phyloP scores from a whole-genome alignment of 2,329 filamentous ascomycete species.

The Coniosporium tulheliwenetii region DNA sequence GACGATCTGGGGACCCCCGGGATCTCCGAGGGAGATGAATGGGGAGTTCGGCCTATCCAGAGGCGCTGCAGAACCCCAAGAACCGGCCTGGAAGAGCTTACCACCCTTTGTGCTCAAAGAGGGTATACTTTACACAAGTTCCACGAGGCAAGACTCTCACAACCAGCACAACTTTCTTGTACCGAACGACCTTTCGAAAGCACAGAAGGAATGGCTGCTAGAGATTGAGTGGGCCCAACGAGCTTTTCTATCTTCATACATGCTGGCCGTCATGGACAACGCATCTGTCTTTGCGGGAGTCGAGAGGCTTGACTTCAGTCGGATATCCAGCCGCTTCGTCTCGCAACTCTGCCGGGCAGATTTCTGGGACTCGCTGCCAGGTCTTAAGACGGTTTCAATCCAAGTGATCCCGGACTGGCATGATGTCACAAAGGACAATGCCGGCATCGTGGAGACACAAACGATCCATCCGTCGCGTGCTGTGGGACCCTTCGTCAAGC shows the following conservation, averaged over 20 bases:
- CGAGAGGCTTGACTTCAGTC: conserved; percentile 45
- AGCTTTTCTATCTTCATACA: conserved; percentile 52
- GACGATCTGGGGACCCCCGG: not conserved
- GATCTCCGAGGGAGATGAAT: not conserved
- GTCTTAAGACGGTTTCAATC: conserved; percentile 38
- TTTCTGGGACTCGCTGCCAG: conserved; percentile 46
- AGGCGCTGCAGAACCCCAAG: too few relatives aligned
- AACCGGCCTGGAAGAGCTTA: not conserved
- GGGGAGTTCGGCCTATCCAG: not conserved
- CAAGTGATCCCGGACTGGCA: conserved; percentile 54
- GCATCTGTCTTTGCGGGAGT: conserved; percentile 35
- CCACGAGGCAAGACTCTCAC: not conserved
- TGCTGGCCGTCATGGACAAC: conserved; percentile 49
- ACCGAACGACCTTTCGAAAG: conserved; percentile 39
- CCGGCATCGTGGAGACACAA: conserved; percentile 33
- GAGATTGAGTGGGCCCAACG: conserved; percentile 55
- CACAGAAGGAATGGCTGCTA: conserved; percentile 53
- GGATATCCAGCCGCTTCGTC: conserved; percentile 47
- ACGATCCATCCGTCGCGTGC: conserved; percentile 36
- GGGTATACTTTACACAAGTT: not conserved
- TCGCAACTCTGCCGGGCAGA: conserved; percentile 37
- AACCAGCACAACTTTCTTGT: conserved; percentile 19
- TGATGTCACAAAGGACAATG: conserved; percentile 35
- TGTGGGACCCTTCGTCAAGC: conserved; percentile 32
- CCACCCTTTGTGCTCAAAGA: not conserved